Conservation (phyloP, 1,284 basidiomycete genomes). For the Trichosporon sp. region DNA sequence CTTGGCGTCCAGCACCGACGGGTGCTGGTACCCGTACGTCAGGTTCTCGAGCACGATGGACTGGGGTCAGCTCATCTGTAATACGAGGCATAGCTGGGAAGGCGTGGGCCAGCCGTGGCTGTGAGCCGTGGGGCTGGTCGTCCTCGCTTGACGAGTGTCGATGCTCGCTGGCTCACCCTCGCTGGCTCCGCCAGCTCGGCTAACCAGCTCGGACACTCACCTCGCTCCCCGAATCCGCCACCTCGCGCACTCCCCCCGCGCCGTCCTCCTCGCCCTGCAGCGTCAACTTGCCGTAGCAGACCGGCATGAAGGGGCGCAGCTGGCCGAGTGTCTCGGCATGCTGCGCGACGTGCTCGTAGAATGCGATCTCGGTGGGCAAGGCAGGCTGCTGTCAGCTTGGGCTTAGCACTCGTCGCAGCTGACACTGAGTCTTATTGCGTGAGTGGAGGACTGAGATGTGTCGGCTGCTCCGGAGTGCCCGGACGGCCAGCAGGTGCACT, state of each 20-base stretch:
- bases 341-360: conserved; percentile 65
- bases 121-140: too few relatives aligned
- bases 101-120: too few relatives aligned
- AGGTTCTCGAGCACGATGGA: conserved; percentile 83
- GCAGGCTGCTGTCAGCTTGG: conserved; percentile 53
- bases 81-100: too few relatives aligned
- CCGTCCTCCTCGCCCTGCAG: conserved; percentile 60
- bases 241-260: conserved; percentile 19
- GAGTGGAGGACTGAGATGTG: too few relatives aligned
- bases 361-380: conserved; percentile 65
- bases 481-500: too few relatives aligned
- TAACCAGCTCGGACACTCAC: conserved; percentile 19
- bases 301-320: conserved; percentile 59
- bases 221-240: conserved; percentile 25
- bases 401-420: too few relatives aligned
- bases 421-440: too few relatives aligned
- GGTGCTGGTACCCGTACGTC: conserved; percentile 64
- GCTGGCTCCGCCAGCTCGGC: too few relatives aligned
- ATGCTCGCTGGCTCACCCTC: neutral
- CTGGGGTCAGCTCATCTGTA: conserved; percentile 50
- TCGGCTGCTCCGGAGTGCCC: too few relatives aligned
- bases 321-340: conserved; percentile 28
- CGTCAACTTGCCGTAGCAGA: conserved; percentile 69
- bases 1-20: conserved; percentile 86
- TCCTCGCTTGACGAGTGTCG: neutral